Evolutionary conservation across 192 early-diverging fungal genomes (phyloP), one percentile per base, ranked within the genome.

Genomic region (Linnemannia schmuckeri): DNA sequence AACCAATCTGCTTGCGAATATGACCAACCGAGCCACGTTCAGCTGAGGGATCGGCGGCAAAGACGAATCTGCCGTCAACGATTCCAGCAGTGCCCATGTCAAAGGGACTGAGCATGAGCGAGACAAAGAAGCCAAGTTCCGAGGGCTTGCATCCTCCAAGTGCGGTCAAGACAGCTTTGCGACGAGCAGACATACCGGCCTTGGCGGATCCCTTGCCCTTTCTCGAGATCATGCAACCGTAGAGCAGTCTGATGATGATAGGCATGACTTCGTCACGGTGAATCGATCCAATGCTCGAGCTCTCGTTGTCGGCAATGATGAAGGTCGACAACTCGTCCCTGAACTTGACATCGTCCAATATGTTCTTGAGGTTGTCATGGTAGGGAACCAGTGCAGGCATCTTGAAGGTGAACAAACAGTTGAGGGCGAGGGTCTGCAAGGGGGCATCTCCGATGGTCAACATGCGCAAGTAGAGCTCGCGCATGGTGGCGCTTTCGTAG

Each of bases 321-420:
- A 98, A 93, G 2, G 93, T 94, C 38, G 95, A 90, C 33, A 99
- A 90, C 78, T 94, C 93, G 80, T 99, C 98, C n/a, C 98, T 95
- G 92, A 98, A 99, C 77, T 94, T 95, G 69, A 90, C 90, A 37
- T 99, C 98, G 57, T 97, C 94, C 8, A 96, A 86, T 46, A 99
- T 86, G 24, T 91, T 92, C 63, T 92, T 92, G 79, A 99, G 89
- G 46, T 94, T 91, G 35, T 98, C 97, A 27, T 90, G 91, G 78
- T 97, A 97, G 40, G 93, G 93, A 18, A 85, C 81, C 33, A 99
- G 74, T 6, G 91, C 91, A 1, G 92, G 87, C 20, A 93, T 85
- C 78, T 95, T 95, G 96, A 97, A 99, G 0, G 95, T 92, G 44
- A 96, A 90, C 70, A 99, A 49, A 82, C 97, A 98, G 54, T 96